Evolutionary conservation across 352 stramenopile genomes (phyloP), one percentile per base, ranked within the genome.

Genomic region (Phytophthora pseudosyringae): DNA sequence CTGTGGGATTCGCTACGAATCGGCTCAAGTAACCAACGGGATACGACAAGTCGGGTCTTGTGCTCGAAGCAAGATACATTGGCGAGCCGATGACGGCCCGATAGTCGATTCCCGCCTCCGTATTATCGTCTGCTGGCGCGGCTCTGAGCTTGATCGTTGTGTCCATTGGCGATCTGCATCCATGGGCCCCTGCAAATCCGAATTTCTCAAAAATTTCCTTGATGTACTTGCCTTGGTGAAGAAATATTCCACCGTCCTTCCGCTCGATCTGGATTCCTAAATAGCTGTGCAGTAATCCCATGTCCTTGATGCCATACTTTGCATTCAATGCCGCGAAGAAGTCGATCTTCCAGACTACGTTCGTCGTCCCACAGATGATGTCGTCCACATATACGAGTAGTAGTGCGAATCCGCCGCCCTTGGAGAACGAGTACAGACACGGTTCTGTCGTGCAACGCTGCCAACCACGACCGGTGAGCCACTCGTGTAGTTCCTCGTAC

Each of bases 321-420:
- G 3, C 1, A 35, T 50, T 29, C 5, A 59, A 38, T 2, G n/a
- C 16, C 11, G 9, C 4, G n/a, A 43, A 50, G 31, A 59, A 43
- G 31, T 28, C 16, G 5, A 12, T 3, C 58, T 59, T 68, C 29
- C 21, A 52, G 9, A 1, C 7, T 21, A 59, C 47, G 5, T 46
- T 3, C 3, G 64, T 64, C 0, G 53, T 64, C 1, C 16, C 60
- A 9, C 55, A 50, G 1, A 62, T 36, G 4, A 68, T 26, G 18
- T 68, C 51, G 12, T 52, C 50, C 0, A 57, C 51, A 21, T 64
- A 59, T 4, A 68, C 33, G 4, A 63, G 43, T 26, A 59, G 39
- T 5, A 54, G 16, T 3, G 32, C 47, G 7, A 28, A 33, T 2
- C 44, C 61, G 13, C 29, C 44, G 16, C 50, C n/a, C n/a, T n/a